Evolutionary conservation across 306 rosid genomes (phyloP).

Genomic region (Cucumis melo): DNA sequence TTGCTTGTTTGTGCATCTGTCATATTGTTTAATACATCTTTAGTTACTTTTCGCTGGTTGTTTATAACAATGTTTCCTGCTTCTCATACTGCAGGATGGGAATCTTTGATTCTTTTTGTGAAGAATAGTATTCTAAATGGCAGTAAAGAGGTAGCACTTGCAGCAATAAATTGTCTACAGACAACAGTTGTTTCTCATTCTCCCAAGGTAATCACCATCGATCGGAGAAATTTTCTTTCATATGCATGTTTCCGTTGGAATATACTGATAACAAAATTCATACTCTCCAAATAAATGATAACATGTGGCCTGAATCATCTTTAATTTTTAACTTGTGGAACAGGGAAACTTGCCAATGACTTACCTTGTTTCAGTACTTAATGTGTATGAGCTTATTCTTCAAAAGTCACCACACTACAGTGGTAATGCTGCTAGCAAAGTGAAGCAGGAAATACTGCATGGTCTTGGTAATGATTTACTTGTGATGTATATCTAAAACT

Average conservation of each 20-base stretch:
- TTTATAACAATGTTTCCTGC: conserved; percentile 1
- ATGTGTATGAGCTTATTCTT: conserved; percentile 66
- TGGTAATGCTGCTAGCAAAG: conserved; percentile 55
- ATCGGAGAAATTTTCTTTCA: conserved; percentile 4
- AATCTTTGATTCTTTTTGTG: conserved; percentile 72
- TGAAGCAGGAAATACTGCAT: conserved; percentile 88
- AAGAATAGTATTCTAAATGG: conserved; percentile 64
- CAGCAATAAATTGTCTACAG: conserved; percentile 85
- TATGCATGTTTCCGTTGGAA: not conserved
- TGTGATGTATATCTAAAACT: not conserved
- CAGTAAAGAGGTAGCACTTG: conserved; percentile 96
- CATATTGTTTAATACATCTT: not conserved
- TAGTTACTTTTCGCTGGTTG: not conserved
- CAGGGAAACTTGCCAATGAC: conserved; percentile 85
- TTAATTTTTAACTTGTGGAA: conserved; percentile 22
- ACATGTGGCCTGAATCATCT: not conserved
- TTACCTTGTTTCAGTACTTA: conserved; percentile 69
- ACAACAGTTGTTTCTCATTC: conserved; percentile 79
- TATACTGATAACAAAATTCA: not conserved
- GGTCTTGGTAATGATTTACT: conserved; percentile 70
- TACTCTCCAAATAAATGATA: not conserved
- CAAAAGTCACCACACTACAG: conserved; percentile 48
- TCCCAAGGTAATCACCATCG: conserved; percentile 42
- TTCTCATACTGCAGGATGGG: conserved; percentile 66
- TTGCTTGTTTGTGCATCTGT: not conserved